These are phyloP conservation scores for Magnusiomyces magnusii DNA, from an alignment of 1,139 yeast genomes.

Conservation along the genomic window DNA sequence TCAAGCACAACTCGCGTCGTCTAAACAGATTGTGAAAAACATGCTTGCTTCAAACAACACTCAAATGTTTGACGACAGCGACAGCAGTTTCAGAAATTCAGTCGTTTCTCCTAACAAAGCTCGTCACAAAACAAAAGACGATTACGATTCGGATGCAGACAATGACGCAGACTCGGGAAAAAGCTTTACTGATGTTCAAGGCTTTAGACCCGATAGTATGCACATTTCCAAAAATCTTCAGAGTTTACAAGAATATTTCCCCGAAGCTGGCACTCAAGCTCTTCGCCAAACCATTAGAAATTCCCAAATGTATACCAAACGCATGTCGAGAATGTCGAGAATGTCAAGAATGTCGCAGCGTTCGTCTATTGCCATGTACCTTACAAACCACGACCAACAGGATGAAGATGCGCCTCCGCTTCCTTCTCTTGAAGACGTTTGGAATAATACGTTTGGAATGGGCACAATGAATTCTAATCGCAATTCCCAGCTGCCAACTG, in stretches of 20 bases:
- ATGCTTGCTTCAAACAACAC: not conserved
- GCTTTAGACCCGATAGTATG: conserved; percentile 79
- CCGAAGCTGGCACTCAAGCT: conserved; percentile 66
- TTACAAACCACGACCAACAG: conserved; percentile 20
- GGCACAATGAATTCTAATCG: not conserved
- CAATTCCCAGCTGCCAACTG: not conserved
- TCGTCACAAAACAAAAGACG: not conserved
- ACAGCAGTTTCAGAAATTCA: not conserved
- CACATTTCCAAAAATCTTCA: conserved; percentile 82
- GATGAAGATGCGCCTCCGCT: conserved; percentile 32
- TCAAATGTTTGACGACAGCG: not conserved
- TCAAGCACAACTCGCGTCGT: conserved; percentile 54
- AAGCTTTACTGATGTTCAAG: not conserved
- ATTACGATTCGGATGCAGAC: not conserved
- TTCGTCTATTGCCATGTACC: conserved; percentile 28
- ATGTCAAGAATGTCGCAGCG: conserved; percentile 27
- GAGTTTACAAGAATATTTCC: conserved; percentile 85
- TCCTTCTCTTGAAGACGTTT: conserved; percentile 18
- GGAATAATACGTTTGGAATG: not conserved
- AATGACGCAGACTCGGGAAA: not conserved
- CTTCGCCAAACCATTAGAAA: conserved; percentile 76
- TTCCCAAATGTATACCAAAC: conserved; percentile 65
- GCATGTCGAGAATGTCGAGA: conserved; percentile 29
- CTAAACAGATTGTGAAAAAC: conserved; percentile 37
- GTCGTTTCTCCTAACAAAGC: not conserved